Conservation (phyloP, 2,329 filamentous ascomycete species). For the Ophiocordyceps unilateralis region DNA sequence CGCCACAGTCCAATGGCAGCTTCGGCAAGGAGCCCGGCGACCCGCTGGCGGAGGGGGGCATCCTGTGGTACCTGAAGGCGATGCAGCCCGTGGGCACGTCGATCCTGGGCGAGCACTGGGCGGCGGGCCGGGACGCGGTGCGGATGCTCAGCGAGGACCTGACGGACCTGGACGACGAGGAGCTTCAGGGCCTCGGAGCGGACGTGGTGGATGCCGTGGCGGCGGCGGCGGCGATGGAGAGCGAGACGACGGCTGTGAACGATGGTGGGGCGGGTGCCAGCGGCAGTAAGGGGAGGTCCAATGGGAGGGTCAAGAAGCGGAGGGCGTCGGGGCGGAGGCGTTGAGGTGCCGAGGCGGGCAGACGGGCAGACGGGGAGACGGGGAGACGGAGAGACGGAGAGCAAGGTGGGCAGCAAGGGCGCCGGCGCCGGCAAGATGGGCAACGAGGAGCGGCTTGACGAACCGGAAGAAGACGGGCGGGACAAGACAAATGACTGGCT, state of each 20-base stretch:
- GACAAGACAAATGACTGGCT: no score
- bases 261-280: neutral
- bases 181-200: slow-evolving; percentile 52
- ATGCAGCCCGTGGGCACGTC: slow-evolving; percentile 71
- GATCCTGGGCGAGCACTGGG: slow-evolving; percentile 51
- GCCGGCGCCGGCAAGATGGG: no score
- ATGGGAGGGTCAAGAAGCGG: slow-evolving; percentile 13
- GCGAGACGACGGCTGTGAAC: slow-evolving; percentile 9
- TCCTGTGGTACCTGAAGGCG: slow-evolving; percentile 73
- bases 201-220: slow-evolving; percentile 28
- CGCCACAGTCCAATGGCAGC: slow-evolving; percentile 47
- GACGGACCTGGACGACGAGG: slow-evolving; percentile 83
- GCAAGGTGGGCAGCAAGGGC: no score
- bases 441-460: no score
- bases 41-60: slow-evolving; percentile 52
- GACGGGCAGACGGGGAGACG: no score
- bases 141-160: slow-evolving; percentile 66
- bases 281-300: slow-evolving; percentile 13
- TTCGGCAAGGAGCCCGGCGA: slow-evolving; percentile 30
- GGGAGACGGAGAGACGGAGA: no score
- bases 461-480: no score
- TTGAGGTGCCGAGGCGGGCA: slow-evolving; percentile 5
- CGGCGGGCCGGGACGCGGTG: slow-evolving; percentile 50
- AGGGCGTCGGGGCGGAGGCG: slow-evolving; percentile 18
- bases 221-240: slow-evolving; percentile 10